phyloP scores from a whole-genome alignment of 371 early-diverging fungal genomes.

The Fennellomyces sp. region DNA sequence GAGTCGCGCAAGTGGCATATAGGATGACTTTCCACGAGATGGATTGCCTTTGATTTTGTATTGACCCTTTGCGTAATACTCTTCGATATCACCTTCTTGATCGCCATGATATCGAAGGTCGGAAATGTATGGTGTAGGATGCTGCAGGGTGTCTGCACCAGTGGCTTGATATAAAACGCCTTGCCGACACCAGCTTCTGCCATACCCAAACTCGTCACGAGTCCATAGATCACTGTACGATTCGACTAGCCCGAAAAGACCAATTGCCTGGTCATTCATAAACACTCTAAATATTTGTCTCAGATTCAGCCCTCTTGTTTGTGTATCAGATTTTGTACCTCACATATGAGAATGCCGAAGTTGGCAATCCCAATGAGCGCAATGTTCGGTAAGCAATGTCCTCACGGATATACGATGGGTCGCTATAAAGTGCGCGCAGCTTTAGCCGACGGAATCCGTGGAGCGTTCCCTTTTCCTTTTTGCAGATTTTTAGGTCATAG shows the following conservation, averaged over 20 bases:
- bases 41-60: background rate
- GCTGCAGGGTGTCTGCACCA: background rate
- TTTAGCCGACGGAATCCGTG: constrained; percentile 16
- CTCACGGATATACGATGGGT: constrained; percentile 29
- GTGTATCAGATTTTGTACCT: no score
- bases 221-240: constrained; percentile 15
- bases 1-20: constrained; percentile 1
- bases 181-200: background rate
- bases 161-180: constrained; percentile 12
- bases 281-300: constrained; percentile 16
- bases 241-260: constrained; percentile 22
- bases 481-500: constrained; percentile 18
- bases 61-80: background rate
- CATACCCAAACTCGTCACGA: constrained; percentile 13
- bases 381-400: constrained; percentile 12
- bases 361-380: constrained; percentile 12
- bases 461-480: constrained; percentile 4
- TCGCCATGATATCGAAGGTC: background rate
- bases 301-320: no score
- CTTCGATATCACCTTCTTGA: background rate
- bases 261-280: constrained; percentile 19
- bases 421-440: constrained; percentile 15
- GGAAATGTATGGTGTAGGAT: background rate
- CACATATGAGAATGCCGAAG: background rate
- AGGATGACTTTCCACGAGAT: background rate